Conservation (phyloP, 1,139 yeast genomes). For the Candida glucosophila region DNA sequence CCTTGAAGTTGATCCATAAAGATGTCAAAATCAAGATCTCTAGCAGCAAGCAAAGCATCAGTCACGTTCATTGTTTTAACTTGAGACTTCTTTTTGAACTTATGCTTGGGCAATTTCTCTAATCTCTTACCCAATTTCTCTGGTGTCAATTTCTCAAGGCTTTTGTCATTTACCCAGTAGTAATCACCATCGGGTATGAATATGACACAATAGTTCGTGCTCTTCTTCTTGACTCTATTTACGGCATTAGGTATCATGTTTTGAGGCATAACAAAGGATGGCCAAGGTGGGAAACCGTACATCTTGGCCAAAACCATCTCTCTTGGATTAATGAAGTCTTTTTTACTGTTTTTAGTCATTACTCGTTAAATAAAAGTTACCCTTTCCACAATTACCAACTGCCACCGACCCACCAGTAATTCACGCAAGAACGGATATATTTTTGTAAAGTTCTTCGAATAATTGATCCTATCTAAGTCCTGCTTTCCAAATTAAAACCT, state of each 20-base stretch:
- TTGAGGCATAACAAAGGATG: conserved; percentile 38
- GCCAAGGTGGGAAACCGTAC: conserved; percentile 45
- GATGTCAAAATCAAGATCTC: conserved; percentile 27
- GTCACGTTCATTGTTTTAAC: conserved; percentile 25
- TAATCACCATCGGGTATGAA: conserved; percentile 43
- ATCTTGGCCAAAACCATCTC: conserved; percentile 38
- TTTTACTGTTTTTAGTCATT: conserved; percentile 15
- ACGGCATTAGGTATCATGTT: conserved; percentile 31
- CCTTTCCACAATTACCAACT: too few species aligned
- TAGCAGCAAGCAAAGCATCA: conserved; percentile 35
- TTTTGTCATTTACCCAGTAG: conserved; percentile 38
- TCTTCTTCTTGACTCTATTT: conserved; percentile 29
- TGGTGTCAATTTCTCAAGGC: conserved; percentile 22
- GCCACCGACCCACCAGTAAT: too few species aligned
- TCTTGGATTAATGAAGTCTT: conserved; percentile 17
- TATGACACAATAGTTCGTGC: conserved; percentile 34
- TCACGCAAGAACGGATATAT: too few species aligned
- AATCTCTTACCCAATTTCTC: conserved; percentile 20
- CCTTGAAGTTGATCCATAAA: conserved; percentile 27
- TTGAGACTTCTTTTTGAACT: conserved; percentile 13
- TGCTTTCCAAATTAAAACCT: too few species aligned
- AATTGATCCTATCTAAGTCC: too few species aligned
- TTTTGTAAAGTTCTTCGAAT: too few species aligned
- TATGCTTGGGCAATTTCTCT: conserved; percentile 20
- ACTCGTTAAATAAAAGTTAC: too few species aligned